phyloP scores from a whole-genome alignment of 129 eudicot species.

The Silybum marianum region DNA sequence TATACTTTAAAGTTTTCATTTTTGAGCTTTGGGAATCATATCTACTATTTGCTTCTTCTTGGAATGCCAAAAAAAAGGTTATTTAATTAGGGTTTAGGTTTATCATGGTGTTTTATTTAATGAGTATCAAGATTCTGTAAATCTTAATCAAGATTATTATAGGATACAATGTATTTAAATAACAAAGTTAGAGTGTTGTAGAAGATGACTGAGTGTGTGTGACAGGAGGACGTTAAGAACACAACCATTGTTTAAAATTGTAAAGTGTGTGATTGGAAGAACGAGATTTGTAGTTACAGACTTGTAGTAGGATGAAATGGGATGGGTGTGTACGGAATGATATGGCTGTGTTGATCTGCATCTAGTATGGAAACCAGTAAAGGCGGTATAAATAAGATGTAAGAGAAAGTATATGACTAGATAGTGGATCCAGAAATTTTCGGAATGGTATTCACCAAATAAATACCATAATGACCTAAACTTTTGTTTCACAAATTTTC shows the following conservation, averaged over 20 bases:
- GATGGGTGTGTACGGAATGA: neutral
- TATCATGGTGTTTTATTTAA: slow-evolving; percentile 17
- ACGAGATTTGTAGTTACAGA: neutral
- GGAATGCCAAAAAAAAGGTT: slow-evolving; percentile 26
- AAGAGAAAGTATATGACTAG: neutral
- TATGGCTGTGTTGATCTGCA: neutral
- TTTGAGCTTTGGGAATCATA: slow-evolving; percentile 31
- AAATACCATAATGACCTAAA: neutral
- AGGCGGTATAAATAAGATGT: neutral
- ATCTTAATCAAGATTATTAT: slow-evolving; percentile 1
- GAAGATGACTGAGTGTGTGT: neutral
- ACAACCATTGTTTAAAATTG: neutral
- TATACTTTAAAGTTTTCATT: slow-evolving; percentile 1
- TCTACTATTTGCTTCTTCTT: slow-evolving; percentile 39
- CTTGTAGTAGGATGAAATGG: neutral
- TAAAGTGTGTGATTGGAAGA: neutral
- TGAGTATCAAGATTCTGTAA: slow-evolving; percentile 27
- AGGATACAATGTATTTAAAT: neutral
- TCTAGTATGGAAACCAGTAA: neutral
- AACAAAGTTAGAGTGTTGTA: neutral
- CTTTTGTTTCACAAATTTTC: too few relatives aligned
- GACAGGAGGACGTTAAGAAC: neutral
- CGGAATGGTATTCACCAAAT: neutral
- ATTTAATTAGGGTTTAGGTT: slow-evolving; percentile 26
- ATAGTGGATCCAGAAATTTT: neutral